Evolutionary conservation across 2,329 filamentous ascomycete species (phyloP).

Genomic region (Parastagonospora nodorum): DNA sequence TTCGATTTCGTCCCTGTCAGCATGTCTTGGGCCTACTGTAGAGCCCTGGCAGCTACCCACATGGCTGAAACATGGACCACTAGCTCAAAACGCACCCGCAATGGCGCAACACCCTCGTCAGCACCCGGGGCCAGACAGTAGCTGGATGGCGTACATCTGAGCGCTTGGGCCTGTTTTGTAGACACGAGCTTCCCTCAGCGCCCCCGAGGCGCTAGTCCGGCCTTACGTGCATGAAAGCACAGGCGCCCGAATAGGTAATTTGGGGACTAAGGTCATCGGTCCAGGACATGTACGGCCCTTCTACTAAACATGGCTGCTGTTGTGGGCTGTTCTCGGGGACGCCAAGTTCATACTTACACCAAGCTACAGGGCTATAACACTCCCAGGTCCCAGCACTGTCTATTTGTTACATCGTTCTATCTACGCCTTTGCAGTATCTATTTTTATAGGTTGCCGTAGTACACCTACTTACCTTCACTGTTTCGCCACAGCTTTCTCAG

Average conservation of each 20-base stretch:
- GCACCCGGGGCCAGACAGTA: conserved; percentile 12
- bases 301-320: conserved; percentile 35
- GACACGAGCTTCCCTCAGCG: conserved; percentile 10
- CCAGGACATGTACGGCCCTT: conserved; percentile 17
- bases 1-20: conserved; percentile 27
- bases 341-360: background rate
- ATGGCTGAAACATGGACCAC: conserved; percentile 38
- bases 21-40: conserved; percentile 23
- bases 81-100: conserved; percentile 20
- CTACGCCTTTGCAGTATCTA: too few species aligned
- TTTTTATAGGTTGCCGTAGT: too few species aligned
- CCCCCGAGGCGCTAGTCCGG: conserved; percentile 16
- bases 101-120: conserved; percentile 17
- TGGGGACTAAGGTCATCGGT: conserved; percentile 21
- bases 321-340: too few species aligned
- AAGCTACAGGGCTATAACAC: conserved; percentile 29
- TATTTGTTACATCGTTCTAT: background rate
- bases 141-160: conserved; percentile 15
- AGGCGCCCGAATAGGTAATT: conserved; percentile 22
- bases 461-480: too few species aligned
- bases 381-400: conserved; percentile 23
- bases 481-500: too few species aligned
- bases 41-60: conserved; percentile 27
- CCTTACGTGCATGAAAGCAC: conserved; percentile 22
- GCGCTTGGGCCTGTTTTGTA: conserved; percentile 21